These are phyloP conservation scores for Meira miltonrushii DNA, from an alignment of 1,284 basidiomycete species.

Conservation along the genomic window DNA sequence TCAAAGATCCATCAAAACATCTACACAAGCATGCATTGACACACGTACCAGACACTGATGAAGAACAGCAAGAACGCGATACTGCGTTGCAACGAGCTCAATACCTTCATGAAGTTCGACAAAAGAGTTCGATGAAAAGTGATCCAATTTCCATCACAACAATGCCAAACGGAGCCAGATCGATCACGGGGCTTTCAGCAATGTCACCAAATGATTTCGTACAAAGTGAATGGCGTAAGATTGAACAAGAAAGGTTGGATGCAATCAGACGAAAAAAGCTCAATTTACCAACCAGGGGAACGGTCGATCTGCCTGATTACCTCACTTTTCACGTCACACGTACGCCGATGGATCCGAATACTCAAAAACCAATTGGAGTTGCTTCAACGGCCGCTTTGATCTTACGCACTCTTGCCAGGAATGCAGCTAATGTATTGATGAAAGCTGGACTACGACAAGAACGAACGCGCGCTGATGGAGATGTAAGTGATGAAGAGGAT, in stretches of 20 bases:
- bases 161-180: slow-evolving; percentile 1
- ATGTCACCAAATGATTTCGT: background rate
- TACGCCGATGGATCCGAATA: slow-evolving; percentile 37
- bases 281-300: slow-evolving; percentile 23
- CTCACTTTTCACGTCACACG: slow-evolving; percentile 41
- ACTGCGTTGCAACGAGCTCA: background rate
- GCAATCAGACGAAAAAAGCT: background rate
- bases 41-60: slow-evolving; percentile 9
- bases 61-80: slow-evolving; percentile 1
- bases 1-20: slow-evolving; percentile 1
- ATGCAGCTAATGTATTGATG: slow-evolving; percentile 28
- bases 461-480: slow-evolving; percentile 16
- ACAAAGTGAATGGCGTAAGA: background rate
- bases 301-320: slow-evolving; percentile 38
- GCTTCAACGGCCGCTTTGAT: slow-evolving; percentile 40
- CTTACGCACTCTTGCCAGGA: slow-evolving; percentile 39
- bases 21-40: slow-evolving; percentile 15
- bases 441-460: slow-evolving; percentile 26
- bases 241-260: slow-evolving; percentile 4
- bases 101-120: background rate
- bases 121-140: slow-evolving; percentile 2
- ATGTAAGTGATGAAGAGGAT: slow-evolving; percentile 20
- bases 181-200: background rate
- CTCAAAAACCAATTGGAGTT: slow-evolving; percentile 34
- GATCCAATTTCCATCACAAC: background rate